Evolutionary conservation across 2,329 filamentous ascomycete species (phyloP).

Genomic region (Bretziella fagacearum): DNA sequence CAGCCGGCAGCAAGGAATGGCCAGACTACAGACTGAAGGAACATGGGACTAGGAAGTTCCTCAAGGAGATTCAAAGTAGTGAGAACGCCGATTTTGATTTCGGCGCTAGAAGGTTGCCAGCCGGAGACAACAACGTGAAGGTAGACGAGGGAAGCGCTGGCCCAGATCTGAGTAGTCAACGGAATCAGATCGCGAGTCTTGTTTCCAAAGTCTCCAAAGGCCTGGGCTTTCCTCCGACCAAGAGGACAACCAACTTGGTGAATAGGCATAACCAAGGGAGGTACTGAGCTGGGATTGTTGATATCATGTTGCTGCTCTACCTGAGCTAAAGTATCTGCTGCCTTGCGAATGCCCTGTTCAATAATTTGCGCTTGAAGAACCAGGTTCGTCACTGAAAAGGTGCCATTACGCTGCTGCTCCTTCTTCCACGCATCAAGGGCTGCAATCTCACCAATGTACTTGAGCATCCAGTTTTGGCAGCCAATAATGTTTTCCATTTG

Average conservation of each 20-base stretch:
- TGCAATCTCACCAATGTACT: slow-evolving; percentile 37
- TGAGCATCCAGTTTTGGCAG: slow-evolving; percentile 39
- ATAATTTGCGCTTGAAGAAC: slow-evolving; percentile 28
- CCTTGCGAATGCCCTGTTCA: slow-evolving; percentile 23
- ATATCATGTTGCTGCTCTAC: slow-evolving; percentile 5
- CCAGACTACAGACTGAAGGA: slow-evolving; percentile 24
- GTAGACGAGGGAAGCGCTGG: slow-evolving; percentile 31
- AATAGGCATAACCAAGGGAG: slow-evolving; percentile 11
- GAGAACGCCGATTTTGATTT: slow-evolving; percentile 23
- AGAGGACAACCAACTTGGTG: slow-evolving; percentile 14
- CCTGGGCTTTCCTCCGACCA: slow-evolving; percentile 6
- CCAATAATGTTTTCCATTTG: slow-evolving; percentile 36
- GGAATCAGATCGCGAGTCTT: slow-evolving; percentile 13
- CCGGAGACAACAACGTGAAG: slow-evolving; percentile 32
- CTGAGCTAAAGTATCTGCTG: slow-evolving; percentile 19
- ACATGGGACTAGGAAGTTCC: slow-evolving; percentile 22
- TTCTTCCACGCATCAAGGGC: slow-evolving; percentile 39
- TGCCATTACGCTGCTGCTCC: slow-evolving; percentile 26
- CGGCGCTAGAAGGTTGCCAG: slow-evolving; percentile 31
- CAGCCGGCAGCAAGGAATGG: slow-evolving; percentile 28
- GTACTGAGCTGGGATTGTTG: slow-evolving; percentile 1
- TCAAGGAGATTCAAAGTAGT: slow-evolving; percentile 19
- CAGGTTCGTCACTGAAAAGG: slow-evolving; percentile 30
- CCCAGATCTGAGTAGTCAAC: slow-evolving; percentile 28
- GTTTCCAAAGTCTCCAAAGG: slow-evolving; percentile 11